Percentiles rank a stretch among this genome's conserved stretches.
Conservation (phyloP, 1,284 basidiomycete genomes). For the Ganoderma sp. region DNA sequence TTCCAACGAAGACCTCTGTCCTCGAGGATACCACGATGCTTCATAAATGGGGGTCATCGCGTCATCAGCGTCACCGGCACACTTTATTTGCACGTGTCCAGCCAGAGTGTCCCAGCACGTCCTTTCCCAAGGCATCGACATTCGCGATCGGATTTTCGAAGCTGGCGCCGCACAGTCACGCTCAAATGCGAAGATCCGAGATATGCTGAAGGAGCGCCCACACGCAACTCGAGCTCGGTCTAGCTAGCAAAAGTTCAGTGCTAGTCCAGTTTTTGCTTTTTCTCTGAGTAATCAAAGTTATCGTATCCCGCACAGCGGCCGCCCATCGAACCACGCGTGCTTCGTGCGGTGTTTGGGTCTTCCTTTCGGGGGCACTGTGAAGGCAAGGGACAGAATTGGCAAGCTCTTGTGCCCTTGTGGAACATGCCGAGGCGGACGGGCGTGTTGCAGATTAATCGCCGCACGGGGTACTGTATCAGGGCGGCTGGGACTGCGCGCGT, state of each 20-base stretch:
- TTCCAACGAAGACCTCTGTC: background rate
- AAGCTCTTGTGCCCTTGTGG: background rate
- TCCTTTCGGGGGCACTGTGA: background rate
- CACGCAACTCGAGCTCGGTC: too few species aligned
- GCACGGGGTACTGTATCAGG: background rate
- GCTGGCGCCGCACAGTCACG: too few species aligned
- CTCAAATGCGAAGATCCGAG: background rate
- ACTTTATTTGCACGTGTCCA: background rate
- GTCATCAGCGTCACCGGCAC: background rate
- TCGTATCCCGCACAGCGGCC: background rate
- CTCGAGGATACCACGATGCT: background rate
- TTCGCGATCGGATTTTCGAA: too few species aligned
- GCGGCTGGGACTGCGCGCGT: background rate
- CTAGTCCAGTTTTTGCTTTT: background rate
- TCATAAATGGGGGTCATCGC: background rate
- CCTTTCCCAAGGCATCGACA: background rate
- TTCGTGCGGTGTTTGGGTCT: background rate
- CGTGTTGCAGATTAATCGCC: background rate
- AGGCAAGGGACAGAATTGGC: conserved; percentile 1
- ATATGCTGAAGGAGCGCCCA: background rate
- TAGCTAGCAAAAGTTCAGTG: too few species aligned
- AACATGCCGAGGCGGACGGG: background rate
- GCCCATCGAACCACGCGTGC: background rate
- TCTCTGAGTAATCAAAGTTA: background rate
- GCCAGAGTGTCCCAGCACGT: background rate